Base-by-base conservation (phyloP, 164 flowering plant genomes). In the Annona cherimola region DNA sequence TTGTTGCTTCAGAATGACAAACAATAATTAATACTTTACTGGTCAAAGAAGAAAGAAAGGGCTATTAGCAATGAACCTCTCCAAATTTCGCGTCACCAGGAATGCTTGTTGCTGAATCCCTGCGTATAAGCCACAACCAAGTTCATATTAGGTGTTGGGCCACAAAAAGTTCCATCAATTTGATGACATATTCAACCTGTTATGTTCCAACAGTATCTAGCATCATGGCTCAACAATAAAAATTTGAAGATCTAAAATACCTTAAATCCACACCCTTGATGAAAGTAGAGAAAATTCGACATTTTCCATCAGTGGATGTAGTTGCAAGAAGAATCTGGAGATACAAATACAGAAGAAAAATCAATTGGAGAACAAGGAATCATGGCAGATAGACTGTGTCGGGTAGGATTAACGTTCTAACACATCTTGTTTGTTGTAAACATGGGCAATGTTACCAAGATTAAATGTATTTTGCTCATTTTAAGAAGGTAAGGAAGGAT, bases 231-330 rank as follows among this genome's bases (percentile, higher is more conserved):
- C 16, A 7, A 26, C 35, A 26, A 26, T 50, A 50, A 50, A 50
- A 50, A 50, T 50, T 9, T 9, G 7, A 4, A 67, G 50, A 63
- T 42, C 61, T 45, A 74, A 69, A 81, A 74, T 81, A 95, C 99
- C 86, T 90, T 69, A 84, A 72, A 74, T 95, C 99, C 67, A 95
- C 97, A 71, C 98, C 99, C 86, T 93, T 95, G 68, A 95, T 95
- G 73, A 91, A 93, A 69, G 99, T 93, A 45, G 97, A 89, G 79
- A 95, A 95, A 46, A 95, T 84, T 71, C 99, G 80, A 74, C 99
- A 95, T 81, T 95, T 95, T 76, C 98, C 99, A 86, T 95, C 99
- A 35, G 99, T 91, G 14, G 99, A 91, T 71, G 99, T 86, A 39
- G 99, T 91, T 79, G 99, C 99, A 74, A 95, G 92, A 75, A 95